Evolutionary conservation across 352 stramenopile species (phyloP).

Genomic region (Pelagophyceae sp.): DNA sequence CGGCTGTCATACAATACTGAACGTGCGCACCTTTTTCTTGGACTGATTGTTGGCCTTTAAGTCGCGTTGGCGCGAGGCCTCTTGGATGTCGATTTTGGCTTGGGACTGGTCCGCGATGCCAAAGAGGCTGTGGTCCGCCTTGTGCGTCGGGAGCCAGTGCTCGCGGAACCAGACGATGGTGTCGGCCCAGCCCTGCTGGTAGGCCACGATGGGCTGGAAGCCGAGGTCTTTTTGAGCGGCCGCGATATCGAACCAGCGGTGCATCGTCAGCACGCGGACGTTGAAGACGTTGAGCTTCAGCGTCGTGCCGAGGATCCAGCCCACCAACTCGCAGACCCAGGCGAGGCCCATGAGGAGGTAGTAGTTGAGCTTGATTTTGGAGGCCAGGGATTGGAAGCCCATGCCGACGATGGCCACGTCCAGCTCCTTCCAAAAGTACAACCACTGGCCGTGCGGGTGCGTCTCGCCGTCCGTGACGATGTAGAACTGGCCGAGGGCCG

Average conservation of each 20-base stretch:
- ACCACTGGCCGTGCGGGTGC: constrained; percentile 41
- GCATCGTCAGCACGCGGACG: constrained; percentile 37
- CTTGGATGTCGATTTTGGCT: constrained; percentile 22
- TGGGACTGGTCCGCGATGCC: constrained; percentile 11
- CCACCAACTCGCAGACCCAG: constrained; percentile 53
- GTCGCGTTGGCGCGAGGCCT: constrained; percentile 7
- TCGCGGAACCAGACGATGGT: constrained; percentile 71
- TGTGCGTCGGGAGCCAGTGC: constrained; percentile 59
- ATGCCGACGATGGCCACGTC: constrained; percentile 60
- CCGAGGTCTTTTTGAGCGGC: constrained; percentile 62
- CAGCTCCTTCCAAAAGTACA: constrained; percentile 68
- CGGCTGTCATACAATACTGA: too few species aligned
- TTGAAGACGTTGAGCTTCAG: constrained; percentile 71
- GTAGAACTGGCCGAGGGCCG: constrained; percentile 74
- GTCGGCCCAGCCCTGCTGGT: constrained; percentile 62
- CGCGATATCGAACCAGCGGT: constrained; percentile 66
- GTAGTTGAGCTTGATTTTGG: constrained; percentile 59
- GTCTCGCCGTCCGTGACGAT: constrained; percentile 68
- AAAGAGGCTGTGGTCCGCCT: neutral
- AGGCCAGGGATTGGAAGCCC: constrained; percentile 59
- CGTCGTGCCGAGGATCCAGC: constrained; percentile 43
- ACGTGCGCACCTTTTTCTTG: too few species aligned
- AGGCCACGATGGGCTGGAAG: constrained; percentile 66
- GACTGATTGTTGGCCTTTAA: neutral
- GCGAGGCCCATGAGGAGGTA: constrained; percentile 57